Base-by-base conservation (phyloP, 129 eudicot genomes). In the Arctium lappa region DNA sequence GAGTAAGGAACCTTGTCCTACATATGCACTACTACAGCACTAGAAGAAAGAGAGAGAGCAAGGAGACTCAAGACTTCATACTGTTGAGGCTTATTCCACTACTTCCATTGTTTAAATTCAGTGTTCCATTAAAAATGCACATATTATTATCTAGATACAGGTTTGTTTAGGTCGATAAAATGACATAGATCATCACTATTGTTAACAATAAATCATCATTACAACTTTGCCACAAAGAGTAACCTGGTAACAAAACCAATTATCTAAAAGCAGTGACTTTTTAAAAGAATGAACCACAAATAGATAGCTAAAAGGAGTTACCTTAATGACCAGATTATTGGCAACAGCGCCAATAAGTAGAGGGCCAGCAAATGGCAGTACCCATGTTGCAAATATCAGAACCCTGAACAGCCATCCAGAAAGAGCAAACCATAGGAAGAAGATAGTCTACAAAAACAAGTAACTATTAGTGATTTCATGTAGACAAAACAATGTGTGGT, bases 351-450 rank as follows among this genome's bases (percentile, higher is more conserved):
- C 89, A 37, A 91, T 76, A 39, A 91, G 87, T 83, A 96, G 88
- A 84, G 98, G 97, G 22, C 93, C 97, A 78, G 97, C 97, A 86
- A 96, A 70, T 3, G 99, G 98, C 39, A 93, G 82, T 15, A 96
- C 94, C 91, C 95, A 96, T 68, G 91, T 89, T 42, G 94, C 90
- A 76, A 96, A 76, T 78, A 93, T 85, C 79, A 90, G 50, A 78
- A 89, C 29, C 53, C 98, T 92, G 78, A 96, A 89, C 68, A 93
- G 88, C 98, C 99, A 96, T 77, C 99, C 98, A 11, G 99, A 96
- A 53, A 93, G 89, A 13, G 96, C 97, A 86, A 93, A 91, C 99
- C 98, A 96, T 10, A 96, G 63, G 84, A 96, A 91, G 87, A 93
- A 90, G 85, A 93, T 77, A 16, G 98, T 90, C 99, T 96, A 78